Base-by-base conservation (phyloP, 1,284 basidiomycete genomes). In the Naganishia liquefaciens region DNA sequence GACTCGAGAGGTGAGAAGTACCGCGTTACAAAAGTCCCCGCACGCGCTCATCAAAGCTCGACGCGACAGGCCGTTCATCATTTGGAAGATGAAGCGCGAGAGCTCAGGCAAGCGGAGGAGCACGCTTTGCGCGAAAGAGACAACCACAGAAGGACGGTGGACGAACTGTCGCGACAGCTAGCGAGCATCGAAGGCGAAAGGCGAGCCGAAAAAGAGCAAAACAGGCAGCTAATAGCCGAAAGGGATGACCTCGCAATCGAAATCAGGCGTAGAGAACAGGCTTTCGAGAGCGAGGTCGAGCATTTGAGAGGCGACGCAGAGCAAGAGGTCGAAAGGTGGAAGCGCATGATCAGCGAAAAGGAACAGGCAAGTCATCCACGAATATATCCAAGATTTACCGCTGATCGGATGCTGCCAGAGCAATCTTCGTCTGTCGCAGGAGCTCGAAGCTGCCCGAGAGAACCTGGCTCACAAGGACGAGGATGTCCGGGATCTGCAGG, bases 401-500 rank as follows among this genome's bases (percentile, higher is more conserved):
- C 39, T 46, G 47, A 17, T 37, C 37, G 6, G 17, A 53, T 5
- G 19, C 23, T 21, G 54, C 10, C 67, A 78, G 76, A 69, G 70
- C 44, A 69, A 76, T 39, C 68, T 71, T 21, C 74, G 77, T 1
- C 68, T 80, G 3, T 73, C 73, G 9, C 30, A 73, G 3, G 79
- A 81, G 33, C 62, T 82, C 5, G 77, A 79, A 13, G 73, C 77
- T 17, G 74, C 77, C 3, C 72, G 89, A 69, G 73, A 76, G n/a
- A 70, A 76, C 27, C 69, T 80, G 11, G 66, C 72, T 5, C 69
- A 72, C 51, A 70, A 75, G 37, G 80, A 81, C 54, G 76, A 82
- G 1, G 93, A 96, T 74, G 79, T 95, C 2, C 81, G 81, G 1
- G 84, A 85, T 0, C 84, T 97, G 5, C 91, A 97, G 76, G 78